Evolutionary conservation across 2,329 filamentous ascomycete genomes (phyloP).

Genomic region (Nigrospora sphaerica): DNA sequence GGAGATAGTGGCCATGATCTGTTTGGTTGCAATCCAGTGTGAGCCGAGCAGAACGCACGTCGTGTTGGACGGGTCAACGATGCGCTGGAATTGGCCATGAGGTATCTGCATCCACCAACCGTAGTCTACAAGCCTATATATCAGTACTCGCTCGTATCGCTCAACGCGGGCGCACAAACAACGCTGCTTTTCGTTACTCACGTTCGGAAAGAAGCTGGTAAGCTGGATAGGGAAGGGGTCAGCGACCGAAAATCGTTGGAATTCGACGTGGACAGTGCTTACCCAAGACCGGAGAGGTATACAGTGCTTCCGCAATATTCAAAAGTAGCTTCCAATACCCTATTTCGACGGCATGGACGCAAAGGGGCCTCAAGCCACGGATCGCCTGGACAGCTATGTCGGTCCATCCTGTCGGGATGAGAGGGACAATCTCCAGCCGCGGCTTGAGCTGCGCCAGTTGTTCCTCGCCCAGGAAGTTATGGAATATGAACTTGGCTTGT

Average conservation of each 20-base stretch:
- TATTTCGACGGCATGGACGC: constrained; percentile 32
- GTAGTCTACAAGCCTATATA: constrained; percentile 24
- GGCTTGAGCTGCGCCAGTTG: constrained; percentile 34
- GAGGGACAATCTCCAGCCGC: constrained; percentile 35
- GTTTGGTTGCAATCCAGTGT: constrained; percentile 48
- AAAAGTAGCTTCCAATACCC: constrained; percentile 38
- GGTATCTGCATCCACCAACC: constrained; percentile 52
- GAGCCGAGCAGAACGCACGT: constrained; percentile 39
- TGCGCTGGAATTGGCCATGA: constrained; percentile 41
- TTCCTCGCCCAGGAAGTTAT: constrained; percentile 33
- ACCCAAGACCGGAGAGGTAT: constrained; percentile 46
- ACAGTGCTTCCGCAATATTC: constrained; percentile 42
- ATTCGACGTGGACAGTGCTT: constrained; percentile 11
- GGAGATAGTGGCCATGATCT: constrained; percentile 44
- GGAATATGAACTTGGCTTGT: constrained; percentile 42
- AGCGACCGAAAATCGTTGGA: no score
- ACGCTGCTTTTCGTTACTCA: no score
- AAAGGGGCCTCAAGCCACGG: constrained; percentile 33
- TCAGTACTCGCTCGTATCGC: no score
- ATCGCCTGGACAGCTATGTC: constrained; percentile 40
- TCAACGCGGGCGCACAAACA: no score
- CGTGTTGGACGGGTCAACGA: constrained; percentile 40
- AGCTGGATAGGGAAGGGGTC: constrained; percentile 21
- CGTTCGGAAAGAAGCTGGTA: constrained; percentile 39
- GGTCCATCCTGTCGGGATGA: constrained; percentile 36